Evolutionary conservation across 495 filamentous ascomycete genomes (phyloP).

Genomic region (Penicillium lividum): DNA sequence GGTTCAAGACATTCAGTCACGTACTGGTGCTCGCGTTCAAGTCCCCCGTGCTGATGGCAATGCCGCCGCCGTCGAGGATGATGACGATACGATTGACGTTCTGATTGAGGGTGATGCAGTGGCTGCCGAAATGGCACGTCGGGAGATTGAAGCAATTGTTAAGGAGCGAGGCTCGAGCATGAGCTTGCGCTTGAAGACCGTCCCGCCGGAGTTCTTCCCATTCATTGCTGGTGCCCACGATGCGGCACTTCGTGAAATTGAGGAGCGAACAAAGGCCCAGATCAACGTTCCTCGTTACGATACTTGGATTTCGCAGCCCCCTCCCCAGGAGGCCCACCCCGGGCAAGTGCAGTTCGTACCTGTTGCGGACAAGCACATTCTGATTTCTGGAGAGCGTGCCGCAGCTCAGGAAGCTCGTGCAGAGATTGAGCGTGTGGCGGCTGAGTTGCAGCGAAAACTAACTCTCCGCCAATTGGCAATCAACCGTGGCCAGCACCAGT

Average conservation of each 20-base stretch:
- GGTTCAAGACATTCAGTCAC: constrained; percentile 81
- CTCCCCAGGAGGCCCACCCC: constrained; percentile 62
- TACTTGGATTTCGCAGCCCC: constrained; percentile 68
- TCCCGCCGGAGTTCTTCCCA: constrained; percentile 91
- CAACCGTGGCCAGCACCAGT: constrained; percentile 79
- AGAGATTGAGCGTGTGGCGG: constrained; percentile 73
- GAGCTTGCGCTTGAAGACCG: constrained; percentile 70
- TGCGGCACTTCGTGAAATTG: constrained; percentile 62
- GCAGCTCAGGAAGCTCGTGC: constrained; percentile 78
- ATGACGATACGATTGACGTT: constrained; percentile 83
- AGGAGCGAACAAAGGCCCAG: constrained; percentile 69
- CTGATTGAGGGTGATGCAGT: constrained; percentile 87
- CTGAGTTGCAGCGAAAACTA: constrained; percentile 69
- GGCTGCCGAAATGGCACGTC: constrained; percentile 74
- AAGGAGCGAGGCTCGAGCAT: constrained; percentile 81
- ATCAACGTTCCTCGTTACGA: constrained; percentile 80
- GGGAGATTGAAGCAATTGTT: constrained; percentile 80
- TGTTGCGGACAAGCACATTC: constrained; percentile 68
- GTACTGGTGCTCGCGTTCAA: constrained; percentile 83
- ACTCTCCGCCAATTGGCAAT: constrained; percentile 72
- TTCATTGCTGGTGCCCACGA: constrained; percentile 89
- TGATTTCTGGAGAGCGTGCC: constrained; percentile 80
- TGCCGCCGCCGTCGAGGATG: constrained; percentile 51
- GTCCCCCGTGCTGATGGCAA: constrained; percentile 75
- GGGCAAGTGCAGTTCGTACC: constrained; percentile 70